A percentile compares a stretch with the other conserved stretches of the same genome.
These are phyloP conservation scores for Trichoderma koningii DNA, from an alignment of 2,329 filamentous ascomycete species.

Conservation along the genomic window DNA sequence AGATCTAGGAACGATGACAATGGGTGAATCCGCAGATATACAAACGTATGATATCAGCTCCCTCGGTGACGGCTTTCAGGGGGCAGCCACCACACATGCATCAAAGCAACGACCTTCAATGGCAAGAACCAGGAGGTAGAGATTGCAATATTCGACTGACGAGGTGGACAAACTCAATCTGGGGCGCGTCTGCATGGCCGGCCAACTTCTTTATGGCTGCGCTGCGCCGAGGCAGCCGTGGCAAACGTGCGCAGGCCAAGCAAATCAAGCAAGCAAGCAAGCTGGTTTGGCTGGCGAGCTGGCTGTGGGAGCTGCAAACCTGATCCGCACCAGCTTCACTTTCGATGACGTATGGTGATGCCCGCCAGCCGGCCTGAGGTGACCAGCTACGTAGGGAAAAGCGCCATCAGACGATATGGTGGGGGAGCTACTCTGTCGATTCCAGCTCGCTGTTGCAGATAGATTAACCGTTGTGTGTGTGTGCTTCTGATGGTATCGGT, in stretches of 20 bases:
- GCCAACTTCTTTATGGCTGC: neutral
- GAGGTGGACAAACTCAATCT: constrained; percentile 17
- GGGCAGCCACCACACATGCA: constrained; percentile 1
- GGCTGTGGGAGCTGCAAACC: constrained; percentile 14
- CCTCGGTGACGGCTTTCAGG: constrained; percentile 1
- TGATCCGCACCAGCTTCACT: constrained; percentile 10
- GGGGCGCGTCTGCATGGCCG: neutral
- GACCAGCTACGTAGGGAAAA: constrained; percentile 5
- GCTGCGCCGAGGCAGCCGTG: constrained; percentile 9
- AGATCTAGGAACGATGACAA: neutral
- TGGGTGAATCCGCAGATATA: neutral
- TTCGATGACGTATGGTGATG: constrained; percentile 26
- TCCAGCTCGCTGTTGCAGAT: constrained; percentile 12
- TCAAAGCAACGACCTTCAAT: neutral
- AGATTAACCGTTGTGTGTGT: neutral
- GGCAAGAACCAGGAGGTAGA: neutral
- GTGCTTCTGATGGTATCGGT: neutral
- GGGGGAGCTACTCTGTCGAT: neutral
- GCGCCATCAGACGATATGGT: constrained; percentile 15
- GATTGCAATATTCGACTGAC: neutral
- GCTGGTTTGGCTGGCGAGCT: too few relatives aligned
- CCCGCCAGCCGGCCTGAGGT: neutral
- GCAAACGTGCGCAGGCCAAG: neutral
- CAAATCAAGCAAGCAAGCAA: too few relatives aligned
- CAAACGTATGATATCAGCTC: neutral